phyloP scores from a whole-genome alignment of 1,284 basidiomycete species.

The Violaceomyces palustris region DNA sequence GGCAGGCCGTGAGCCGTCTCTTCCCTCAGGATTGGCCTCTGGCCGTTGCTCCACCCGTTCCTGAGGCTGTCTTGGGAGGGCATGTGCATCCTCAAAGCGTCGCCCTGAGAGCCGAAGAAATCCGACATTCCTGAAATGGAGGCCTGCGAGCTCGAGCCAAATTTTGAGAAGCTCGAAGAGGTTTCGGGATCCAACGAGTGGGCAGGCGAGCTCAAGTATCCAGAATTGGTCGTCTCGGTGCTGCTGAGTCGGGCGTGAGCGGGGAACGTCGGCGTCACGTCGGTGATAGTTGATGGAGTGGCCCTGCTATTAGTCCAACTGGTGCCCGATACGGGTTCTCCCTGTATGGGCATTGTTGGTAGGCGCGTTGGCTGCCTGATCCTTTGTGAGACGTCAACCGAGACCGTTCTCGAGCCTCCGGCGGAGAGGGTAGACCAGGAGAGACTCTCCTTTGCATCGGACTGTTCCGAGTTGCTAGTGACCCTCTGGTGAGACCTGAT shows the following conservation, averaged over 20 bases:
- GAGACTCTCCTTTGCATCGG: too few relatives aligned
- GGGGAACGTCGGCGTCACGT: constrained; percentile 6
- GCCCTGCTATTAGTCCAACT: constrained; percentile 5
- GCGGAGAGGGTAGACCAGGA: too few relatives aligned
- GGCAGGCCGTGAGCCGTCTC: too few relatives aligned
- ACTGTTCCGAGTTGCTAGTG: not conserved
- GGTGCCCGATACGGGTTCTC: not conserved
- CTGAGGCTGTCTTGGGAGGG: too few relatives aligned
- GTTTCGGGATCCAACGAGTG: constrained; percentile 9
- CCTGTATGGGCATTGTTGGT: constrained; percentile 13
- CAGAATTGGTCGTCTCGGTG: constrained; percentile 12
- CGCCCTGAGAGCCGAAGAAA: too few relatives aligned
- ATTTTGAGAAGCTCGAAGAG: constrained; percentile 5
- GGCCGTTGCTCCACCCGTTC: too few relatives aligned
- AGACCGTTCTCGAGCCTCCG: constrained; percentile 4
- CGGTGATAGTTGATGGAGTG: constrained; percentile 9
- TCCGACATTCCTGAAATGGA: constrained; percentile 27
- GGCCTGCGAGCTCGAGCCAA: constrained; percentile 22
- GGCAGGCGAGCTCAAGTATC: constrained; percentile 16
- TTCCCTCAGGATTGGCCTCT: too few relatives aligned
- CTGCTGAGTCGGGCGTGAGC: constrained; percentile 20
- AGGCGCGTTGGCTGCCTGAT: constrained; percentile 12
- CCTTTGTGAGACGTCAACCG: too few relatives aligned
- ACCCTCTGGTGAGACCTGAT: constrained; percentile 8
- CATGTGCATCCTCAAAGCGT: too few relatives aligned